Base-by-base conservation (phyloP, 1,284 basidiomycete species). In the Phellopilus nigrolimitatus region DNA sequence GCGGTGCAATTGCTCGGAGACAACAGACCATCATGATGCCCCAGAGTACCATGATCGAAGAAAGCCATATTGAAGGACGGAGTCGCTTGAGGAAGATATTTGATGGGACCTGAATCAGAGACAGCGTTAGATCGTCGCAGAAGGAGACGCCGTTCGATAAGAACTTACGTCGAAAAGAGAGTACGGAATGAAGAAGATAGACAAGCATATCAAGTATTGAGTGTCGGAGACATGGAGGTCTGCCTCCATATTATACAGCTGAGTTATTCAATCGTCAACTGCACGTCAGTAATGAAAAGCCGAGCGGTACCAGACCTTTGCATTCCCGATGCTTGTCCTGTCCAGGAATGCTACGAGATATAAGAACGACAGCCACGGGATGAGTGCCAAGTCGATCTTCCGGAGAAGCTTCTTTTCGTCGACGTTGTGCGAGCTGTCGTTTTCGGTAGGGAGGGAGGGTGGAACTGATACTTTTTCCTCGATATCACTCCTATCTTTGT, bases 251-350 rank as follows among this genome's bases (percentile, higher is more conserved):
- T 53, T 52, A 54, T 56, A 62, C 43, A 53, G 51, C 56, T 53
- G 15, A n/a, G n/a, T n/a, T n/a, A n/a, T n/a, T n/a, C n/a, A n/a
- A n/a, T n/a, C n/a, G n/a, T n/a, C n/a, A n/a, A n/a, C n/a, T n/a
- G n/a, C n/a, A n/a, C n/a, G n/a, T n/a, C n/a, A n/a, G n/a, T n/a
- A n/a, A n/a, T n/a, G n/a, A n/a, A n/a, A n/a, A n/a, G n/a, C n/a
- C n/a, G n/a, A n/a, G n/a, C n/a, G n/a, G n/a, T n/a, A 41, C 9
- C 25, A 25, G 7, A 86, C 80, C 68, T 80, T 82, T 9, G 86
- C 86, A 66, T 91, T 91, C 63, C 88, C 88, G 58, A 91, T 87
- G 59, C 84, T 88, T 38, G 86, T 84, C 49, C 89, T 78, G 66
- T 91, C 89, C 45, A 84, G 65, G 67, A 85, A 85, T 57, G 82